Percentiles rank a stretch among this genome's conserved stretches.
These are phyloP conservation scores for Nidularia sp. DNA, from an alignment of 768 basidiomycete genomes.

Conservation along the genomic window DNA sequence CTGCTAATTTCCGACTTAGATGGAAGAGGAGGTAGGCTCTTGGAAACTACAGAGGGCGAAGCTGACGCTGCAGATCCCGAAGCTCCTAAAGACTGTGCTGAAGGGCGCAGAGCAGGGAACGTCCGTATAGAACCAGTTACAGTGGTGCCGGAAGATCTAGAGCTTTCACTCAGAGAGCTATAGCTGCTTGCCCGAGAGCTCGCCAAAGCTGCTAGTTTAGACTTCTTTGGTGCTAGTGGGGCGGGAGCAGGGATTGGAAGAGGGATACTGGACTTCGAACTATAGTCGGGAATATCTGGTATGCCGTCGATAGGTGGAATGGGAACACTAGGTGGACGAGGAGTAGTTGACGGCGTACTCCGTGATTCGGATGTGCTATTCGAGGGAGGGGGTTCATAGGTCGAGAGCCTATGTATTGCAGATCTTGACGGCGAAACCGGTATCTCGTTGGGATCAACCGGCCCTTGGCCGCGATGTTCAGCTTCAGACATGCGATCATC, in stretches of 20 bases:
- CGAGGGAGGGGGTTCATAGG: conserved; percentile 55
- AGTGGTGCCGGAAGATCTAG: conserved; percentile 50
- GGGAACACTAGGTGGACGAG: conserved; percentile 36
- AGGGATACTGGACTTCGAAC: conserved; percentile 39
- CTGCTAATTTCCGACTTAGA: conserved; percentile 2
- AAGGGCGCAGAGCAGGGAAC: conserved; percentile 68
- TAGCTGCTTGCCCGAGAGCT: conserved; percentile 55
- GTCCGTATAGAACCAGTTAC: conserved; percentile 65
- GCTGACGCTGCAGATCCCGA: conserved; percentile 24
- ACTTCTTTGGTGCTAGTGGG: conserved; percentile 38
- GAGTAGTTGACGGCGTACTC: conserved; percentile 30
- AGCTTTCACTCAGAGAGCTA: conserved; percentile 41
- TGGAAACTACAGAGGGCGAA: conserved; percentile 17
- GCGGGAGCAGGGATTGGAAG: conserved; percentile 14
- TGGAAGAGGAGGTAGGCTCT: conserved; percentile 19
- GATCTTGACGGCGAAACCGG: conserved; percentile 58
- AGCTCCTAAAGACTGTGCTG: conserved; percentile 46
- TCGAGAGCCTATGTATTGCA: conserved; percentile 57
- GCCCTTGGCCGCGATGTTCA: background rate
- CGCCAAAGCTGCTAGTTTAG: conserved; percentile 67
- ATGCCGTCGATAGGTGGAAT: conserved; percentile 43
- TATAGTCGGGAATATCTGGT: conserved; percentile 52
- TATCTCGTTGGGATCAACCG: conserved; percentile 10
- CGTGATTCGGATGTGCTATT: conserved; percentile 39
- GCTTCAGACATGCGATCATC: background rate